Evolutionary conservation across 768 basidiomycete species (phyloP), one percentile per base, ranked within the genome.

Genomic region (Suillus decipiens): DNA sequence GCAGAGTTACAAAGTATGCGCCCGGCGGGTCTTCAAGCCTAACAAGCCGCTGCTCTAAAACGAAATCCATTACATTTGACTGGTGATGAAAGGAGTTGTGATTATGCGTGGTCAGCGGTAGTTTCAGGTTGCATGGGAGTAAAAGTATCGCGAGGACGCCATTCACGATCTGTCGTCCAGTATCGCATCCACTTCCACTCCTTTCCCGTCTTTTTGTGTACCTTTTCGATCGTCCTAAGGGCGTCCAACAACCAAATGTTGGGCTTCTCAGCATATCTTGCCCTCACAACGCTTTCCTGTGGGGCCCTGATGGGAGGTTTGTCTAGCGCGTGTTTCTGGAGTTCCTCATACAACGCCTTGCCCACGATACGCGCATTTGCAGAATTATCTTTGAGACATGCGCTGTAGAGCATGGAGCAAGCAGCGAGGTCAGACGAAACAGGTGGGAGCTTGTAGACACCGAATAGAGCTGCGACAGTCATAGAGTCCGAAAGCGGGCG

Each of bases 401-500:
- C 86, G 3, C 80, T 75, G 42, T 82, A 75, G 64, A 90, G 73
- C 75, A 89, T 80, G 4, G 88, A 77, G 53, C 82, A 86, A 12
- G 82, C 82, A 19, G 83, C 73, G 22, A 85, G 79, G 72, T 90
- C 89, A n/a, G 77, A 68, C 7, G 83, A 77, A 43, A 87, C 76
- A 0, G 82, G 78, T 0, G 86, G 80, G 28, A 90, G 81, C 15
- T 77, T 73, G 72, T 89, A 87, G 10, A 83, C 70, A 59, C 79
- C 75, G 66, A 82, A 87, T 3, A 90, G 79, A 8, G 86, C 80
- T 2, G 83, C 76, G 8, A 84, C 80, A 1, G 84, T 72, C 59
- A 88, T 77, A 45, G 79, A 70, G 63, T 84, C 75, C 22, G 82
- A 73, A 24, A 89, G 71, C 1, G 86, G 81, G 63, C 81, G 71